Base-by-base conservation (phyloP, 257 asterid genomes). In the Nicotiana otophora region DNA sequence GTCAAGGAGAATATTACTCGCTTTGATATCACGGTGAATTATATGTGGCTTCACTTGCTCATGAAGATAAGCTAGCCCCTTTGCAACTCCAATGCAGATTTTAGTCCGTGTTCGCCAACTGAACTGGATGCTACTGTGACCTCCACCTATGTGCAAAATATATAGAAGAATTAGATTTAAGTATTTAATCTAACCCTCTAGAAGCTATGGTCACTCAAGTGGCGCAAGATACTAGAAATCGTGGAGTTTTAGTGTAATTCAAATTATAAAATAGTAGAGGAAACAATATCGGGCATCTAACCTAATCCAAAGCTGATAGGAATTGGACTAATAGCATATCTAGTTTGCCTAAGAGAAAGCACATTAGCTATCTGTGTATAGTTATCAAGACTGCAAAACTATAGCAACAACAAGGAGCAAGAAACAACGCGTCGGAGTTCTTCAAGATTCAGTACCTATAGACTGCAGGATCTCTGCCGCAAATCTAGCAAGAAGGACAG, bases 1-100 rank as follows among this genome's bases (percentile, higher is more conserved):
- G 87, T 91, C 98, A 0, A 96, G 97, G 80, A 96, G 97, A 85
- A 96, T 94, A 84, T 96, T 94, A 89, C 99, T 94, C 4, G 99
- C 98, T 89, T 96, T 96, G 85, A 96, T 96, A 86, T 96, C 99
- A 20, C 99, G 94, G 86, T 96, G 99, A 82, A 96, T 54, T 69
- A 96, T 95, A 84, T 90, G 93, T 5, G 98, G 99, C 81, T 87
- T 90, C 81, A 92, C 94, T 90, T 96, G 98, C 89, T 96, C 98
- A 8, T 96, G 99, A 81, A 96, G 98, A 88, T 91, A 93, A 53
- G 99, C 91, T 80, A 96, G 93, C 82, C 98, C 99, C 76, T 65
- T 83, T 9, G 99, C 99, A 81, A 96, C 88, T 67, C 99, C 99
- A 4, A 90, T 72, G 84, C 95, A 89, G 83, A 96, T 90, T 79